Evolutionary conservation across 208 protist species (phyloP).

Genomic region (Phytomonas sp.): DNA sequence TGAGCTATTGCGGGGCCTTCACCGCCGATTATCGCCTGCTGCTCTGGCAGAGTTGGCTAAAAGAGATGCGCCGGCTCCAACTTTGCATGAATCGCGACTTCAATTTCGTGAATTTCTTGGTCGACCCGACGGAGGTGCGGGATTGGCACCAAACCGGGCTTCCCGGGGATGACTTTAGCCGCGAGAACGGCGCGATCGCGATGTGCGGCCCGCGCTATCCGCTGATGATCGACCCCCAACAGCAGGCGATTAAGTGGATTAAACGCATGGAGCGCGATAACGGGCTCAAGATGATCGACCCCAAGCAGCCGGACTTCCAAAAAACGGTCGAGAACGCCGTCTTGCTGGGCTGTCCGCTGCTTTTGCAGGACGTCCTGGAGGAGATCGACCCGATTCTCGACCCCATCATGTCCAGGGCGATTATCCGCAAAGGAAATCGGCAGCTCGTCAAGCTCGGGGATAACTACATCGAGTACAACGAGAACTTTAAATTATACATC

Average conservation of each 20-base stretch:
- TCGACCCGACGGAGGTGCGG: conserved; percentile 92
- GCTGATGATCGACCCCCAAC: conserved; percentile 98
- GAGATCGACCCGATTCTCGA: conserved; percentile 97
- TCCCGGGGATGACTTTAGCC: conserved; percentile 93
- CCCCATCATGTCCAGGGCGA: conserved; percentile 91
- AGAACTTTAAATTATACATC: conserved; percentile 96
- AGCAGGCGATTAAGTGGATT: conserved; percentile 98
- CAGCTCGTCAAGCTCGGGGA: conserved; percentile 95
- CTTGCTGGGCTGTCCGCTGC: conserved; percentile 93
- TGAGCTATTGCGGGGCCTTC: conserved; percentile 97
- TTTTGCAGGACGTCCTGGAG: conserved; percentile 96
- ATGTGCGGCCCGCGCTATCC: conserved; percentile 93
- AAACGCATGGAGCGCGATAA: conserved; percentile 93
- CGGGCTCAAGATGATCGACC: conserved; percentile 91
- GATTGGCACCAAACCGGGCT: conserved; percentile 97
- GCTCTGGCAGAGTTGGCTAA: conserved; percentile 90
- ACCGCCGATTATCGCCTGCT: conserved; percentile 90
- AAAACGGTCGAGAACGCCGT: conserved; percentile 95
- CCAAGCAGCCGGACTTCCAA: conserved; percentile 93
- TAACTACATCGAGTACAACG: conserved; percentile 96
- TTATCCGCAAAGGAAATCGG: conserved; percentile 90
- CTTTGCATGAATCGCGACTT: conserved; percentile 84
- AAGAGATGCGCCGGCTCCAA: conserved; percentile 77
- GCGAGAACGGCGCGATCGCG: conserved; percentile 97
- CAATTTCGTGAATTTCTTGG: conserved; percentile 92